These are phyloP conservation scores for Botrytis sinoallii DNA, from an alignment of 2,329 filamentous ascomycete species.

Conservation along the genomic window DNA sequence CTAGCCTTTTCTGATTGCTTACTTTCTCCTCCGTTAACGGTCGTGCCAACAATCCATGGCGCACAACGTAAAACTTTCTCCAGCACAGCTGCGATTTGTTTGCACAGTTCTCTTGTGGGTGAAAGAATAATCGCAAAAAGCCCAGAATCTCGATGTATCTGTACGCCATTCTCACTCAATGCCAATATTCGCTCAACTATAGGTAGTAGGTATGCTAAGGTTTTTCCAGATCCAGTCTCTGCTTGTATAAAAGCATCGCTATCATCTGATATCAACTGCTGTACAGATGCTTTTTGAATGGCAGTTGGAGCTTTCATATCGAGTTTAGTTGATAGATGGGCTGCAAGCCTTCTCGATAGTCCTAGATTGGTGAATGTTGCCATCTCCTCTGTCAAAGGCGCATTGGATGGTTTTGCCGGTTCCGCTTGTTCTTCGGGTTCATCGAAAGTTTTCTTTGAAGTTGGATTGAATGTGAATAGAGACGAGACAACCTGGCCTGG, in stretches of 20 bases:
- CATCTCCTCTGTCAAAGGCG: slow-evolving; percentile 77
- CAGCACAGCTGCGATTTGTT: slow-evolving; percentile 85
- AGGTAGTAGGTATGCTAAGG: slow-evolving; percentile 88
- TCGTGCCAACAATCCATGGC: slow-evolving; percentile 91
- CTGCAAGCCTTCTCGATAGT: slow-evolving; percentile 73
- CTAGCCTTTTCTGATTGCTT: slow-evolving; percentile 87
- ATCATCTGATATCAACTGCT: slow-evolving; percentile 74
- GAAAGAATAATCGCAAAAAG: slow-evolving; percentile 92
- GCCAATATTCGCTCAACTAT: slow-evolving; percentile 85
- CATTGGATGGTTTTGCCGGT: slow-evolving; percentile 77
- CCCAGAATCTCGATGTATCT: slow-evolving; percentile 79
- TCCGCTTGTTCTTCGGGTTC: slow-evolving; percentile 47
- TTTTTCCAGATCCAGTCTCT: slow-evolving; percentile 96
- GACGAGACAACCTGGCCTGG: slow-evolving; percentile 76
- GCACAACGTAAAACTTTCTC: slow-evolving; percentile 84
- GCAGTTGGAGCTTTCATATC: slow-evolving; percentile 86
- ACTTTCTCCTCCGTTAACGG: slow-evolving; percentile 68
- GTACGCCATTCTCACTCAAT: slow-evolving; percentile 56
- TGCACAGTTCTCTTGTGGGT: slow-evolving; percentile 89
- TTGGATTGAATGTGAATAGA: slow-evolving; percentile 86
- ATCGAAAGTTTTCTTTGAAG: slow-evolving; percentile 60
- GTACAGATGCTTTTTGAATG: slow-evolving; percentile 87
- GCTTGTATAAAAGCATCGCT: slow-evolving; percentile 94
- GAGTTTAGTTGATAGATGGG: slow-evolving; percentile 81
- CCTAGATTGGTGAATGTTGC: slow-evolving; percentile 85